A percentile compares a stretch with the other conserved stretches of the same genome.
phyloP scores from a whole-genome alignment of 768 basidiomycete genomes.

The Roridomyces roridus region DNA sequence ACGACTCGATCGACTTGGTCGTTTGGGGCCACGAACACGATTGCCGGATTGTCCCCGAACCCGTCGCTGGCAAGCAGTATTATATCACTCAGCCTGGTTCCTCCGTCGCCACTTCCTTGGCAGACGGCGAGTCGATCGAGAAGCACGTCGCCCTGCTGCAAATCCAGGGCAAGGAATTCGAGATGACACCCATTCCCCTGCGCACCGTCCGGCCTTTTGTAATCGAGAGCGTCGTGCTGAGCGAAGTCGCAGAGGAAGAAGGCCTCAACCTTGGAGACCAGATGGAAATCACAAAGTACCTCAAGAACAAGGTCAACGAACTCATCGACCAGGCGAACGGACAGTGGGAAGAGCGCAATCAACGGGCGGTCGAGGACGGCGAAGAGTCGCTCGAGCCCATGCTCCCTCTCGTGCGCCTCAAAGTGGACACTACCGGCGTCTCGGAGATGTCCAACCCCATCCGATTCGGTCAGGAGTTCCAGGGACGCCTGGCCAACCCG shows the following conservation, averaged over 20 bases:
- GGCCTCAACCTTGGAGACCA: constrained; percentile 80
- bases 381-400: constrained; percentile 69
- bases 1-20: constrained; percentile 91
- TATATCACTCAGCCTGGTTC: constrained; percentile 95
- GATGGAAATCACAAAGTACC: constrained; percentile 81
- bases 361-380: constrained; percentile 61
- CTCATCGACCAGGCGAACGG: constrained; percentile 81
- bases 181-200: constrained; percentile 84
- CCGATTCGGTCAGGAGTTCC: constrained; percentile 95
- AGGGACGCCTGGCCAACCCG: constrained; percentile 91
- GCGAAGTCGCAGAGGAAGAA: constrained; percentile 80
- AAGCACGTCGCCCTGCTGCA: constrained; percentile 95
- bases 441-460: constrained; percentile 94
- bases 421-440: constrained; percentile 92
- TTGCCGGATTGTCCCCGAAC: constrained; percentile 89
- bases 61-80: constrained; percentile 91
- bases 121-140: constrained; percentile 89
- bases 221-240: constrained; percentile 78
- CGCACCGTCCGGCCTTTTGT: constrained; percentile 96
- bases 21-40: constrained; percentile 99
- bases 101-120: constrained; percentile 91
- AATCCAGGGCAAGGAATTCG: constrained; percentile 88
- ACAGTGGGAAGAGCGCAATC: constrained; percentile 80
- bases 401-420: constrained; percentile 88
- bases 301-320: constrained; percentile 77